phyloP scores from a whole-genome alignment of 208 protist genomes.

The Porcisia hertigi region DNA sequence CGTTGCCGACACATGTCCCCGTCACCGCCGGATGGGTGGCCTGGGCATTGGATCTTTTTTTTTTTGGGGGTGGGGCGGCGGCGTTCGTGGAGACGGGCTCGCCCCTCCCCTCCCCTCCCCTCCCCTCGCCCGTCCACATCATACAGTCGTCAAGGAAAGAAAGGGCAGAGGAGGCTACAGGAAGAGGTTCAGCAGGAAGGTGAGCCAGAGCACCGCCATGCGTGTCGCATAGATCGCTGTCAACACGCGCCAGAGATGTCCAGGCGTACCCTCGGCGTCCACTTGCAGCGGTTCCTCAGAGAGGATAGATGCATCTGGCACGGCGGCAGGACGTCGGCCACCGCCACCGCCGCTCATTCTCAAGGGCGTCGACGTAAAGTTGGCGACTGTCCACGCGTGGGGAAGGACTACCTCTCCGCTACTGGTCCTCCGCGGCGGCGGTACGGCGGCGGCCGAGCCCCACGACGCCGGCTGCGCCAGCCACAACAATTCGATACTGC shows the following conservation, averaged over 20 bases:
- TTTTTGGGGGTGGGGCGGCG: too few relatives aligned
- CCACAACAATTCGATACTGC: conserved; percentile 29
- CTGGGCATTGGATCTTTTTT: too few relatives aligned
- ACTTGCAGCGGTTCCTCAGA: background rate
- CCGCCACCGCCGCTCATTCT: background rate
- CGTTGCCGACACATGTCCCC: too few relatives aligned
- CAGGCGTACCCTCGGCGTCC: background rate
- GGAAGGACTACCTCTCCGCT: conserved; percentile 10
- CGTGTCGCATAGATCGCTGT: conserved; percentile 34
- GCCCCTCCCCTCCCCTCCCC: too few relatives aligned
- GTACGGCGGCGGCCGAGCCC: conserved; percentile 10
- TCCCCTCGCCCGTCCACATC: too few relatives aligned
- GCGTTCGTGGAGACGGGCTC: too few relatives aligned
- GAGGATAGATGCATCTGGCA: background rate
- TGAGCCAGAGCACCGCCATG: conserved; percentile 28
- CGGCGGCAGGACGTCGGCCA: background rate
- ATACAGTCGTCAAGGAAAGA: too few relatives aligned
- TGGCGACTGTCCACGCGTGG: conserved; percentile 18
- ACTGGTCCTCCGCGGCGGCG: background rate
- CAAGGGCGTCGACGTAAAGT: background rate
- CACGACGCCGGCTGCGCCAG: conserved; percentile 23
- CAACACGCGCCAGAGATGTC: conserved; percentile 4
- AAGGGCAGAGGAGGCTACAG: conserved; percentile 4
- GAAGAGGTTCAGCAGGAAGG: conserved; percentile 37
- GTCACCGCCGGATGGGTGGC: background rate